phyloP scores from a whole-genome alignment of 139 green algal species.

The Chlorella vulgaris region DNA sequence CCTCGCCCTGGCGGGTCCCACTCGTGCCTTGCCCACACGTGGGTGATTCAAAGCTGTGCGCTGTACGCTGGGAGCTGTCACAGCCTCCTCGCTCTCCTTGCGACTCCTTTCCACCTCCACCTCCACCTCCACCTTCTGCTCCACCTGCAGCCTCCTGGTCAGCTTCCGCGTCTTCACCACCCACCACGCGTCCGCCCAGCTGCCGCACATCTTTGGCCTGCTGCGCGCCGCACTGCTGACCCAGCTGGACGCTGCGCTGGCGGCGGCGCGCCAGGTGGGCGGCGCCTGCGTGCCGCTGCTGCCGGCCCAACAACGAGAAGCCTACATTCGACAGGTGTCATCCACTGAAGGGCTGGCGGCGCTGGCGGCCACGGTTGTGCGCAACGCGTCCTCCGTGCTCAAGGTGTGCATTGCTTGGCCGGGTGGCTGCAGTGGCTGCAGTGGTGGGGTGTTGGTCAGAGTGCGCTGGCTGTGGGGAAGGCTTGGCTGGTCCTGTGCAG shows the following conservation, averaged over 20 bases:
- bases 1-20: neutral
- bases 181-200: conserved; percentile 22
- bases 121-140: neutral
- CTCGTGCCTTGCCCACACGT: no score
- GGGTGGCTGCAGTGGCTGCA: neutral
- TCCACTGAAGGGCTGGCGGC: conserved; percentile 62
- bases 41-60: no score
- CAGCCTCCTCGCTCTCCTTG: neutral
- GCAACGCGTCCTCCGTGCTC: conserved; percentile 66
- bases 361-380: conserved; percentile 66
- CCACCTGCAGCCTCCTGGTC: conserved; percentile 62
- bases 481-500: no score
- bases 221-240: conserved; percentile 29
- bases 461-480: neutral
- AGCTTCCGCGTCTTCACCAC: conserved; percentile 71
- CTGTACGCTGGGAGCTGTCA: no score
- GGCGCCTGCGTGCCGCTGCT: conserved; percentile 41
- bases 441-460: neutral
- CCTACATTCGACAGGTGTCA: conserved; percentile 59
- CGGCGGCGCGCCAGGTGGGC: conserved; percentile 20
- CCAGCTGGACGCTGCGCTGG: conserved; percentile 43
- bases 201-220: conserved; percentile 38
- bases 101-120: no score
- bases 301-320: conserved; percentile 33
- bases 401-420: neutral